Percentiles rank a stretch among this genome's conserved stretches.
phyloP scores from a whole-genome alignment of 805 yeast species.

The Wickerhamomyces bovis region DNA sequence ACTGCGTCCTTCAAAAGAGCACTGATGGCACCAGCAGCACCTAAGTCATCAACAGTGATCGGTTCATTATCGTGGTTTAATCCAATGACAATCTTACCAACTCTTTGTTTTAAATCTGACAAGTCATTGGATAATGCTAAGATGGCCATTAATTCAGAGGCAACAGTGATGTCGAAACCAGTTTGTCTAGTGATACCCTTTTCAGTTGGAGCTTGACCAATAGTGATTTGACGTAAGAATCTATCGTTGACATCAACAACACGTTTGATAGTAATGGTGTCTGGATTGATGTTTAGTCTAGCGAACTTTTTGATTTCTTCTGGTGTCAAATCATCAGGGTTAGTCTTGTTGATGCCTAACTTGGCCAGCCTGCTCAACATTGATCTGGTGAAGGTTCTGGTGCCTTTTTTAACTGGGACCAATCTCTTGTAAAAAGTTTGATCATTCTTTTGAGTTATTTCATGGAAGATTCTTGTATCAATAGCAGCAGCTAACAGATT shows the following conservation, averaged over 20 bases:
- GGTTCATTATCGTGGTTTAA: conserved; percentile 64
- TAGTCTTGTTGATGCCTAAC: conserved; percentile 60
- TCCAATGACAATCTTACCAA: conserved; percentile 73
- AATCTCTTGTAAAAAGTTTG: conserved; percentile 68
- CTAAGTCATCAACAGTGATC: conserved; percentile 76
- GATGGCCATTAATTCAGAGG: conserved; percentile 94
- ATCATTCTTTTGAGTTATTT: conserved; percentile 62
- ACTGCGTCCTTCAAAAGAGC: conserved; percentile 77
- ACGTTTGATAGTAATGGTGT: conserved; percentile 83
- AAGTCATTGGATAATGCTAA: conserved; percentile 69
- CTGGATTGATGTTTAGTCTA: conserved; percentile 72
- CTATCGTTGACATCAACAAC: conserved; percentile 95
- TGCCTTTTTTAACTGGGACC: conserved; percentile 71
- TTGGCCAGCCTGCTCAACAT: conserved; percentile 63
- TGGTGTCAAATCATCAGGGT: conserved; percentile 65
- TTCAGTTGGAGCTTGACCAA: conserved; percentile 91
- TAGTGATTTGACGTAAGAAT: conserved; percentile 78
- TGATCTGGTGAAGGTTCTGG: conserved; percentile 57
- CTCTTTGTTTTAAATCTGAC: conserved; percentile 65
- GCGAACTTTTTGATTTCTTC: conserved; percentile 64
- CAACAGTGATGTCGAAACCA: conserved; percentile 95
- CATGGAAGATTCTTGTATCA: conserved; percentile 84
- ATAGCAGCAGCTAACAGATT: conserved; percentile 80
- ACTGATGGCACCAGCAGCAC: conserved; percentile 82
- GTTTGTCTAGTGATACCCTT: conserved; percentile 80